Base-by-base conservation (phyloP, 2,329 filamentous ascomycete species). In the Aspergillus sp. region DNA sequence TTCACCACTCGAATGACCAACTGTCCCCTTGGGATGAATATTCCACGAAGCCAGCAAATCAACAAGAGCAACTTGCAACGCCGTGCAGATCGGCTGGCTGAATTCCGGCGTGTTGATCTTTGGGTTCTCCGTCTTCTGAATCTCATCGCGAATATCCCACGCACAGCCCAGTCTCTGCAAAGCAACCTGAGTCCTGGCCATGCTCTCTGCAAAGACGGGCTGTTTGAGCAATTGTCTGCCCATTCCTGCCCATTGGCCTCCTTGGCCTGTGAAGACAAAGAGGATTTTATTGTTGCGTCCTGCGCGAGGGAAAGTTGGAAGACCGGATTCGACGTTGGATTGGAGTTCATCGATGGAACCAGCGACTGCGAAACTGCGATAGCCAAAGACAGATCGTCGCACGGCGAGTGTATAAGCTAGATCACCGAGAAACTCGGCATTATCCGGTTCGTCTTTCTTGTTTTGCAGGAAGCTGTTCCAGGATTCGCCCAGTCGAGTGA, bases 1-100 rank as follows among this genome's bases (percentile, higher is more conserved):
- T 30, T 65, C 62, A 29, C 62, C 62, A 32, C 55, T 59, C 2
- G 59, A 63, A 38, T 65, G 62, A 2, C 62, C 62, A 5, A 61
- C 47, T 1, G 62, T 59, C 26, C 54, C 51, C 13, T 43, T 45
- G 0, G 60, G 53, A 1, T 34, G 33, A 19, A 65, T 47, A 6
- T 52, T 53, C 56, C 57, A 62, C 1, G 45, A 51, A n/a, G 44
- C 40, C 1, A 65, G 40, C 9, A 65, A 44, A 12, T 61, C 57
- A 1, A 61, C 52, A 3, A 66, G 43, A 1, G 56, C 62, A 12
- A 65, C 39, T 36, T 66, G 62, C 5, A 66, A 37, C 4, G 59
- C 60, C 3, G 61, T 60, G 27, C 56, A 59, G 29, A 56, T 51
- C 1, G 62, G 58, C 31, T 65, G 62, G 34, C 38, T 31, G 6